Conservation (phyloP, 1,139 yeast species). For the Blastobotrys ciferrii region DNA sequence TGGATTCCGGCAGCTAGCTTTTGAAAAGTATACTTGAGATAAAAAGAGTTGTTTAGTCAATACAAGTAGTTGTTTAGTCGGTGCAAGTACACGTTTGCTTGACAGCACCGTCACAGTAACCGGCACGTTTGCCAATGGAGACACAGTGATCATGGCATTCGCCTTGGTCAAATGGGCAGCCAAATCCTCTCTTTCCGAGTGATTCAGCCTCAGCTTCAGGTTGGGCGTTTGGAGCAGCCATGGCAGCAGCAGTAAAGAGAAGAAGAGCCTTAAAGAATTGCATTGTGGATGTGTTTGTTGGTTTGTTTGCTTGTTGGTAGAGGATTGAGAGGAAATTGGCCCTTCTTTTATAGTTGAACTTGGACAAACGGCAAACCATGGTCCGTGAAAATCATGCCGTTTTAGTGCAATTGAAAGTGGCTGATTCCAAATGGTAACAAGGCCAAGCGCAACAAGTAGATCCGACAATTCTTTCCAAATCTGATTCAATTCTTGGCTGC, state of each 20-base stretch:
- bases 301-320: too few relatives aligned
- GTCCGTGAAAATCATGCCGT: too few relatives aligned
- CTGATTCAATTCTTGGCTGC: too few relatives aligned
- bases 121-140: neutral
- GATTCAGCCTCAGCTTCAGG: slow-evolving; percentile 2
- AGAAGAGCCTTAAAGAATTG: slow-evolving; percentile 2
- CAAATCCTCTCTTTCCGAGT: slow-evolving; percentile 1
- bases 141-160: slow-evolving; percentile 3
- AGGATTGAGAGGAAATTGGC: neutral
- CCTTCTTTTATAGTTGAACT: slow-evolving; percentile 1
- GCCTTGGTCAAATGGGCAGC: slow-evolving; percentile 1
- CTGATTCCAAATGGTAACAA: too few relatives aligned
- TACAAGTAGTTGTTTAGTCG: neutral
- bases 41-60: too few relatives aligned
- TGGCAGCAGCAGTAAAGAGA: neutral
- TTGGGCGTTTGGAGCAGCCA: slow-evolving; percentile 1
- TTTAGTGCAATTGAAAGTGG: too few relatives aligned
- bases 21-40: too few relatives aligned
- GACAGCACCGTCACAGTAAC: slow-evolving; percentile 5
- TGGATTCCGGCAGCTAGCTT: too few relatives aligned
- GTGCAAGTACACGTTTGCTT: slow-evolving; percentile 3
- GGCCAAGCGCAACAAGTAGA: too few relatives aligned
- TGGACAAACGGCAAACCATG: too few relatives aligned
- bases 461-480: too few relatives aligned
- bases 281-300: slow-evolving; percentile 1